Conservation (phyloP, 768 basidiomycete species). For the Obba rivulosa region DNA sequence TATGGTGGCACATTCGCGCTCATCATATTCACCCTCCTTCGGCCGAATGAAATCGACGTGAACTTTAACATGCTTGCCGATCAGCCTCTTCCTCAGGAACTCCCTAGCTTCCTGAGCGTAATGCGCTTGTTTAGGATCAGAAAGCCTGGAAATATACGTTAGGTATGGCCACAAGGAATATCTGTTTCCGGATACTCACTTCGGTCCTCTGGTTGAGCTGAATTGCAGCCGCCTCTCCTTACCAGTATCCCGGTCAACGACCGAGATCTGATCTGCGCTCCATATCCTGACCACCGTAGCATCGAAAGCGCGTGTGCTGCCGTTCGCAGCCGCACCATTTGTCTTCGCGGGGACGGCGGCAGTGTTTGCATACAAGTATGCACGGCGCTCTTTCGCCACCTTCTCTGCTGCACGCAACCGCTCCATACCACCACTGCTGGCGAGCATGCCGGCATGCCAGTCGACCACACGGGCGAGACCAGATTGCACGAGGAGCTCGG, state of each 20-base stretch:
- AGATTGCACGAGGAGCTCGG: slow-evolving; percentile 76
- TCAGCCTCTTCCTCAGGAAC: slow-evolving; percentile 85
- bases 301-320: slow-evolving; percentile 57
- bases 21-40: slow-evolving; percentile 88
- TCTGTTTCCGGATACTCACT: slow-evolving; percentile 37
- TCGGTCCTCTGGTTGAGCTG: slow-evolving; percentile 83
- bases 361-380: slow-evolving; percentile 61
- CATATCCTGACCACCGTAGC: slow-evolving; percentile 82
- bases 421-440: slow-evolving; percentile 80
- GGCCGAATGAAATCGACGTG: slow-evolving; percentile 88
- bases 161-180: slow-evolving; percentile 20
- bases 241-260: slow-evolving; percentile 62
- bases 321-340: slow-evolving; percentile 39
- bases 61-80: slow-evolving; percentile 85
- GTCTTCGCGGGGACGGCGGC: slow-evolving; percentile 42
- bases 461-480: slow-evolving; percentile 92
- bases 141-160: slow-evolving; percentile 48
- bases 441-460: slow-evolving; percentile 97
- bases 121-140: slow-evolving; percentile 80
- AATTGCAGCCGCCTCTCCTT: slow-evolving; percentile 84
- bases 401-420: slow-evolving; percentile 81
- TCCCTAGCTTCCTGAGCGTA: slow-evolving; percentile 93
- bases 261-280: slow-evolving; percentile 88
- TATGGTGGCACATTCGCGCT: slow-evolving; percentile 87
- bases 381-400: slow-evolving; percentile 68